phyloP scores from a whole-genome alignment of 1,284 basidiomycete genomes.

The Cryptococcus jaspeensis region DNA sequence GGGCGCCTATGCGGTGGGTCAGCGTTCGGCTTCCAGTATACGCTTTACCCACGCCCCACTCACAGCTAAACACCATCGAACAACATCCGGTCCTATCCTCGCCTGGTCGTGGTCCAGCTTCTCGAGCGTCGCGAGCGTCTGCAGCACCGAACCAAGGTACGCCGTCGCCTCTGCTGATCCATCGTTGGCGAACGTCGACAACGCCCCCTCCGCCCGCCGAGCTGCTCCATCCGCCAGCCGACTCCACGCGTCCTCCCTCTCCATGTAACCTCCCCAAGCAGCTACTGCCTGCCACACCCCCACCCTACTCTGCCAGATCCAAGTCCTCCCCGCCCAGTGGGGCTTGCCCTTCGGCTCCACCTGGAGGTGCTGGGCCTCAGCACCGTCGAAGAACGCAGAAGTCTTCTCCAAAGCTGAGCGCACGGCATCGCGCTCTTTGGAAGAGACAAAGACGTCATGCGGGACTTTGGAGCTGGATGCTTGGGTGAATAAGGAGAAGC shows the following conservation, averaged over 20 bases:
- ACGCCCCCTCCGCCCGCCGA: conserved; percentile 12
- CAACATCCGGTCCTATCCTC: conserved; percentile 19
- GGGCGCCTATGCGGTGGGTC: conserved; percentile 9
- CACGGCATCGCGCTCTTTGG: conserved; percentile 34
- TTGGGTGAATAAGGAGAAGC: conserved; percentile 37
- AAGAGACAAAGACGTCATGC: conserved; percentile 37
- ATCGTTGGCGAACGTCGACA: conserved; percentile 13
- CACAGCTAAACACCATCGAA: conserved; percentile 40
- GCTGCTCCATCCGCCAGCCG: conserved; percentile 24
- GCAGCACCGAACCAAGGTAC: conserved; percentile 17
- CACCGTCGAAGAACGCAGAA: conserved; percentile 17
- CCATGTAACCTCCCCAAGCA: conserved; percentile 47
- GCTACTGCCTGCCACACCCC: conserved; percentile 32
- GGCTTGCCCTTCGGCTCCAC: neutral
- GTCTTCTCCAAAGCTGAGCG: conserved; percentile 19
- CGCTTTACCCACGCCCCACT: conserved; percentile 4
- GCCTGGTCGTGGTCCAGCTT: conserved; percentile 33
- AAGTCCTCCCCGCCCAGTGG: conserved; percentile 2
- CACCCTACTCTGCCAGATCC: conserved; percentile 18
- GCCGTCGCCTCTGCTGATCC: conserved; percentile 13
- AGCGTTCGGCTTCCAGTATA: neutral
- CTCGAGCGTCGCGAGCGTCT: conserved; percentile 24
- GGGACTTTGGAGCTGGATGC: conserved; percentile 28
- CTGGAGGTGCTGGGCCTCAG: conserved; percentile 12
- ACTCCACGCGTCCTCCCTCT: conserved; percentile 32